These are phyloP conservation scores for Pistacia integerrima DNA, from an alignment of 345 rosid genomes.

Conservation along the genomic window DNA sequence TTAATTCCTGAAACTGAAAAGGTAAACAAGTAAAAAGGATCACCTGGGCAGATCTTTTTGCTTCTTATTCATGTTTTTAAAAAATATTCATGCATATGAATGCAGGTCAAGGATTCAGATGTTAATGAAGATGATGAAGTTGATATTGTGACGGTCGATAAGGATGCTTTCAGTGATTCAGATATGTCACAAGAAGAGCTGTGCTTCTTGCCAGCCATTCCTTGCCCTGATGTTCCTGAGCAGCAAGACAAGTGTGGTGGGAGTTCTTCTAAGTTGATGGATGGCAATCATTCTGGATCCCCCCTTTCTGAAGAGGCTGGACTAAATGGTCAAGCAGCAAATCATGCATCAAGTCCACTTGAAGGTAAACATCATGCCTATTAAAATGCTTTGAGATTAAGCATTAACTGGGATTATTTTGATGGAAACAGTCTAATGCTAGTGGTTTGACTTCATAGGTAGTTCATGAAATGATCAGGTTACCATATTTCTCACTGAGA, in stretches of 20 bases:
- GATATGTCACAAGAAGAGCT: slow-evolving; percentile 95
- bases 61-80: slow-evolving; percentile 13
- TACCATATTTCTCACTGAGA: neutral
- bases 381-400: neutral
- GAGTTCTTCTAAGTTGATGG: slow-evolving; percentile 67
- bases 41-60: neutral
- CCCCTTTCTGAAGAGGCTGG: slow-evolving; percentile 79
- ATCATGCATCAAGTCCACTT: slow-evolving; percentile 69
- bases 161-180: slow-evolving; percentile 90
- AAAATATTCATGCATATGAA: slow-evolving; percentile 22
- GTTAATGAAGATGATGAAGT: slow-evolving; percentile 93
- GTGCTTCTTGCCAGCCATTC: slow-evolving; percentile 87
- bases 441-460: neutral
- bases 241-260: slow-evolving; percentile 62
- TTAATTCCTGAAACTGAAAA: slow-evolving; percentile 87
- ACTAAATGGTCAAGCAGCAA: slow-evolving; percentile 64
- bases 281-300: slow-evolving; percentile 72
- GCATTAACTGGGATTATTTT: slow-evolving; percentile 13
- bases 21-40: slow-evolving; percentile 40
- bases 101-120: slow-evolving; percentile 78
- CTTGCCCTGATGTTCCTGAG: slow-evolving; percentile 77
- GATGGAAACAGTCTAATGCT: neutral
- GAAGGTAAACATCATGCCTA: slow-evolving; percentile 57
- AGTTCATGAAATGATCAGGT: neutral
- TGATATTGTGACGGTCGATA: slow-evolving; percentile 85